A percentile compares a stretch with the other conserved stretches of the same genome.
These are phyloP conservation scores for Pelargonium cotyledonis DNA, from an alignment of 441 rosid species.

Conservation along the genomic window DNA sequence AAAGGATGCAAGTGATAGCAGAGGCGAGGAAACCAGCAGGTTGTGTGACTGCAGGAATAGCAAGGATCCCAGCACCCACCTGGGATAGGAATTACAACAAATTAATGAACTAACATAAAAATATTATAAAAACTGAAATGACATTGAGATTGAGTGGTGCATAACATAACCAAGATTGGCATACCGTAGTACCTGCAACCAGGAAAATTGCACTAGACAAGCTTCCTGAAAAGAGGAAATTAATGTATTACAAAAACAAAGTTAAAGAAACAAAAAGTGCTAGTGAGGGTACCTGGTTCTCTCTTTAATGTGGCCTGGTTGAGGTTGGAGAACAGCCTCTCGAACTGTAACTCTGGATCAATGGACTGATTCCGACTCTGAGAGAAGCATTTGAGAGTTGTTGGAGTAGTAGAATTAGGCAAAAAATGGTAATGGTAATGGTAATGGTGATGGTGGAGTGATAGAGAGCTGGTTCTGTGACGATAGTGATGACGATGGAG, in stretches of 20 bases:
- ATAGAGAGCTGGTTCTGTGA: too few species aligned
- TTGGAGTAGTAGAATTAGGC: not conserved
- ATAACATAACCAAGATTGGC: not conserved
- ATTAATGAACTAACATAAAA: not conserved
- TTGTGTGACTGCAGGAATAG: slow-evolving; percentile 90
- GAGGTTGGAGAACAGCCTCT: slow-evolving; percentile 86
- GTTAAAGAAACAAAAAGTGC: not conserved
- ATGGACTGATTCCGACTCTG: slow-evolving; percentile 24
- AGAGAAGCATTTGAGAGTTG: slow-evolving; percentile 34
- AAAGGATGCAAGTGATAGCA: slow-evolving; percentile 61
- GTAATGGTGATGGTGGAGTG: too few species aligned
- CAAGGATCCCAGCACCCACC: slow-evolving; percentile 95
- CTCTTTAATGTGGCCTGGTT: slow-evolving; percentile 65
- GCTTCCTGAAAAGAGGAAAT: slow-evolving; percentile 47
- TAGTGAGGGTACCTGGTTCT: slow-evolving; percentile 54
- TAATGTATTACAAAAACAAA: too few species aligned
- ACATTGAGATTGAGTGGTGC: not conserved
- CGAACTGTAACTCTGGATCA: slow-evolving; percentile 40
- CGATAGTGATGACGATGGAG: too few species aligned
- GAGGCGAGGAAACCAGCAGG: slow-evolving; percentile 86
- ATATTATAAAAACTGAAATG: not conserved
- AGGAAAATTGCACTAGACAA: slow-evolving; percentile 69
- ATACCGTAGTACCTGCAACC: slow-evolving; percentile 86
- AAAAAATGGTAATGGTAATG: too few species aligned
- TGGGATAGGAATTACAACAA: slow-evolving; percentile 9